Evolutionary conservation across 805 yeast genomes (phyloP).

Genomic region (Dipodascopsis tothii): DNA sequence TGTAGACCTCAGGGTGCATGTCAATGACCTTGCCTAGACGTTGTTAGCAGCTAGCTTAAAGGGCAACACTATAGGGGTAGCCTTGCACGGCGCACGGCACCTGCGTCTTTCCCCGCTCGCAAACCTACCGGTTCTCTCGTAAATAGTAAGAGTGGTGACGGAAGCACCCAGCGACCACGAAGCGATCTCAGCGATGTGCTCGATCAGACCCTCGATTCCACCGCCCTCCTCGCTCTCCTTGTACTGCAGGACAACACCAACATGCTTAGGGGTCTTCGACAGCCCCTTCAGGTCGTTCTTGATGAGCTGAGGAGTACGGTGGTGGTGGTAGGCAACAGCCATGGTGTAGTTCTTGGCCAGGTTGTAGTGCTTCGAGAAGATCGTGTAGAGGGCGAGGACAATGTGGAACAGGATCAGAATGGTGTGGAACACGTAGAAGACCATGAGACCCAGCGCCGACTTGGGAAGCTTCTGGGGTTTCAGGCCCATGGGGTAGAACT

Average conservation of each 20-base stretch:
- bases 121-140: constrained; percentile 63
- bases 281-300: constrained; percentile 71
- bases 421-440: constrained; percentile 17
- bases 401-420: constrained; percentile 20
- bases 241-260: constrained; percentile 68
- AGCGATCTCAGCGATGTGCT: constrained; percentile 65
- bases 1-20: constrained; percentile 7
- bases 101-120: too few species aligned
- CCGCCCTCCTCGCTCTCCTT: constrained; percentile 80
- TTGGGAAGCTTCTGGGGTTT: constrained; percentile 7
- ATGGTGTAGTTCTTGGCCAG: constrained; percentile 17
- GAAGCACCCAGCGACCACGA: constrained; percentile 94
- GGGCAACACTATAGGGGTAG: background rate
- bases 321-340: constrained; percentile 25
- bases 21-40: constrained; percentile 12
- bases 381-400: constrained; percentile 8
- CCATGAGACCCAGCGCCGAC: constrained; percentile 8
- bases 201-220: constrained; percentile 73
- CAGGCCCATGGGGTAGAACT: constrained; percentile 12
- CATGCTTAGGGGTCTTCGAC: constrained; percentile 65
- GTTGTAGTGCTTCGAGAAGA: constrained; percentile 12
- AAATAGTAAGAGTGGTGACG: constrained; percentile 58
- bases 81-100: constrained; percentile 26
- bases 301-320: constrained; percentile 67
- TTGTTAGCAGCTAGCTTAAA: too few species aligned